Base-by-base conservation (phyloP, 2,329 filamentous ascomycete species). In the Colletotrichum simmondsii region DNA sequence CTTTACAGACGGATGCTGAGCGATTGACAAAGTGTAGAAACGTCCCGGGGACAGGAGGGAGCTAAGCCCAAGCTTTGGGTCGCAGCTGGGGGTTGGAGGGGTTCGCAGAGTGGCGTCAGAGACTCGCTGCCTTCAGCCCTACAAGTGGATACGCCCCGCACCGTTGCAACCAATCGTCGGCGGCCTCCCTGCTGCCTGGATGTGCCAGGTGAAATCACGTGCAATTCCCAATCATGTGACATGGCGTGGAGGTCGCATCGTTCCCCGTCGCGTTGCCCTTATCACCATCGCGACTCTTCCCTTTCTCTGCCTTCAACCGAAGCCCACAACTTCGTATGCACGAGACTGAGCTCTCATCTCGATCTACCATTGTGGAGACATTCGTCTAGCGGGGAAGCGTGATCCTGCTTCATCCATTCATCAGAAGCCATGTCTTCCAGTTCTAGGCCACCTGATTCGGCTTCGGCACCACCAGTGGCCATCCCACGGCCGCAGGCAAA, bases 401-500 rank as follows among this genome's bases (percentile, higher is more conserved):
- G 42, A 42, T 8, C 7, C 42, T 8, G 1, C 16, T 46, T 2
- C 3, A 11, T 19, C 7, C 7, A 11, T 19, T 49, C 42, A 4
- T 10, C 42, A 22, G 19, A 11, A 22, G 60, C 11, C 7, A 73
- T 73, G 71, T 65, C 71, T 8, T 71, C 61, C 14, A 65, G 28
- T 10, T 73, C 67, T 11, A 54, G 35, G 22, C 67, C 53, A 28
- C 53, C 61, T 26, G 71, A 73, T 8, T 49, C 49, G 22, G 54
- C 60, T 32, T 28, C 70, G 11, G 54, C 46, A 8, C 64, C 73
- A 65, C 76, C 35, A 54, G 67, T 70, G 4, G 61, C 78, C 57
- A 75, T 87, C 72, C 76, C 83, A 26, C 75, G 81, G 11, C 74
- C 79, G 24, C 78, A 85, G 84, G 90, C 85, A 78, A 87, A 80